phyloP scores from a whole-genome alignment of 140 eudicot species.

The Anethum foeniculum region DNA sequence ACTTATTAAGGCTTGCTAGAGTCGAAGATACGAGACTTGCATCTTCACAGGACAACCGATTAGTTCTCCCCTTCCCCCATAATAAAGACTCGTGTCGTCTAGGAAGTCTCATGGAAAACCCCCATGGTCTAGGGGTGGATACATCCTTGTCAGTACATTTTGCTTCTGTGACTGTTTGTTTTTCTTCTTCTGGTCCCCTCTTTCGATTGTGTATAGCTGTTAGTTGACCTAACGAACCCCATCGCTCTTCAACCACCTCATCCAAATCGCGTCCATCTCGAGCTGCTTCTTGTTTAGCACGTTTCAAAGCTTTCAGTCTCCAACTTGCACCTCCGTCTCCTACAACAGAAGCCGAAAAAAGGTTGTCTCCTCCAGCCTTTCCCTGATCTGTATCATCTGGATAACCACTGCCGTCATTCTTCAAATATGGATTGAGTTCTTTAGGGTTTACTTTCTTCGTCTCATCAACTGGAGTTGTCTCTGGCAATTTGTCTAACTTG shows the following conservation, averaged over 20 bases:
- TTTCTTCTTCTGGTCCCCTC: conserved; percentile 40
- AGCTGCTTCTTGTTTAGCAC: conserved; percentile 91
- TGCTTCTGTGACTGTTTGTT: conserved; percentile 14
- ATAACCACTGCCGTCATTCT: conserved; percentile 64
- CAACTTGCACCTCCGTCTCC: conserved; percentile 99
- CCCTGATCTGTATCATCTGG: conserved; percentile 51
- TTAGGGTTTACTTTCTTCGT: conserved; percentile 51
- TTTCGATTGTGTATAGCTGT: conserved; percentile 66
- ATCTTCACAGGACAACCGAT: conserved; percentile 40
- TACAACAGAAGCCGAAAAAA: conserved; percentile 60
- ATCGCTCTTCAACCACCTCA: conserved; percentile 87
- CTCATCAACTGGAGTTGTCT: conserved; percentile 9
- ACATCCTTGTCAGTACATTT: conserved; percentile 26
- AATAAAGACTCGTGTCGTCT: conserved; percentile 57
- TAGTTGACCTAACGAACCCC: conserved; percentile 87
- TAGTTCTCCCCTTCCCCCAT: conserved; percentile 62
- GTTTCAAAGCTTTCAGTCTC: conserved; percentile 91
- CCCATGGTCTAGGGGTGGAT: conserved; percentile 3
- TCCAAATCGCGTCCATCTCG: conserved; percentile 84
- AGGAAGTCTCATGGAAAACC: conserved; percentile 59
- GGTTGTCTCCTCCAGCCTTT: conserved; percentile 31
- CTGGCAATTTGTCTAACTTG: too few relatives aligned
- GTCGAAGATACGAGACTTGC: conserved; percentile 62
- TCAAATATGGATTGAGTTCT: conserved; percentile 79
- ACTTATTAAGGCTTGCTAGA: conserved; percentile 62